Conservation (phyloP, 2,329 filamentous ascomycete species). For the Colletotrichum tamarilloi region DNA sequence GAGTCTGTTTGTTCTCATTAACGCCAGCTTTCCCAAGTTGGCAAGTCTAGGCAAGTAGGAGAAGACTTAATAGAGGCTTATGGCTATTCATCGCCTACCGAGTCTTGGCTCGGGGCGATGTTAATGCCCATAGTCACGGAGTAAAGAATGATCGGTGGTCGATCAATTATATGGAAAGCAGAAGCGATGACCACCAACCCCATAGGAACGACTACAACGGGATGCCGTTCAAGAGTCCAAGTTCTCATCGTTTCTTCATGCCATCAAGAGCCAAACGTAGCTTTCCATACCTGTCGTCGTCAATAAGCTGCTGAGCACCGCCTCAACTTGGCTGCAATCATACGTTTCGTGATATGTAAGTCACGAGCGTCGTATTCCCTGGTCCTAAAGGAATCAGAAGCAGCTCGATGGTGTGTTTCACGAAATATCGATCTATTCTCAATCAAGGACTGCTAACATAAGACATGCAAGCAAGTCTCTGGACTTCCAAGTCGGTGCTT, state of each 20-base stretch:
- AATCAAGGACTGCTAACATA: background rate
- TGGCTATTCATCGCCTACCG: too few species aligned
- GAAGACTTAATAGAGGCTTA: too few species aligned
- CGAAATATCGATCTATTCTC: background rate
- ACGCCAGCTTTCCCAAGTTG: too few species aligned
- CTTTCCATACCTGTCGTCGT: background rate
- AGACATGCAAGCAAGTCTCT: background rate
- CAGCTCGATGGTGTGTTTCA: background rate
- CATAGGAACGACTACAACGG: too few species aligned
- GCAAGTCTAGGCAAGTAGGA: too few species aligned
- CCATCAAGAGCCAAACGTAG: background rate
- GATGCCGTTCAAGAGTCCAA: background rate
- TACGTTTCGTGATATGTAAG: background rate
- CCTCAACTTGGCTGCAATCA: background rate
- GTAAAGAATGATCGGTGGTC: too few species aligned
- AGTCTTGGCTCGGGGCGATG: too few species aligned
- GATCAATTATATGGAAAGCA: too few species aligned
- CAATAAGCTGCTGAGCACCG: background rate
- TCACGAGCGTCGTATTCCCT: background rate
- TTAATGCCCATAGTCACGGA: too few species aligned
- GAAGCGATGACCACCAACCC: too few species aligned
- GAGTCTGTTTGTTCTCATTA: too few species aligned
- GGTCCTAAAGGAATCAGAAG: background rate
- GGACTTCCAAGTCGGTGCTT: slow-evolving; percentile 5
- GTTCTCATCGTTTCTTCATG: background rate